A percentile compares a stretch with the other conserved stretches of the same genome.
Evolutionary conservation across 192 early-diverging fungal species (phyloP).

Genomic region (Coemansia sp.): DNA sequence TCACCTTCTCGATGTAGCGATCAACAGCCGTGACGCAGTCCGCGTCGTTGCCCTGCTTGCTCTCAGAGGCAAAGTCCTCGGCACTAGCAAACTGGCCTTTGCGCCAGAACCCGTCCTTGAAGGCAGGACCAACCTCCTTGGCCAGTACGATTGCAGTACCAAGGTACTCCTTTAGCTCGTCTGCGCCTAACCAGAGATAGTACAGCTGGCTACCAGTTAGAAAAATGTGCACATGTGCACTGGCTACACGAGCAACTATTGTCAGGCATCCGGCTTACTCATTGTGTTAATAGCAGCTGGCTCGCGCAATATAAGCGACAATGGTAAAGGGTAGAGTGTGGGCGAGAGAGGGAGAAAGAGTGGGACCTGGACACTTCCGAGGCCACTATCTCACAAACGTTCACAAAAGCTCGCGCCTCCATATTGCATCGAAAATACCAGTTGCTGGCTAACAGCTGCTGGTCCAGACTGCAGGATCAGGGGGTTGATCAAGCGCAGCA

Average conservation of each 20-base stretch:
- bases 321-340: too few species aligned
- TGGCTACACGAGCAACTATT: not conserved
- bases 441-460: too few species aligned
- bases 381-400: too few species aligned
- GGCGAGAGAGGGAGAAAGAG: not conserved
- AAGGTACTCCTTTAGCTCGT: constrained; percentile 33
- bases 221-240: not conserved
- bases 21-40: constrained; percentile 80
- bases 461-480: too few species aligned
- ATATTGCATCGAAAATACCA: too few species aligned
- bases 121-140: constrained; percentile 40
- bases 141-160: constrained; percentile 23
- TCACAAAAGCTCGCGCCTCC: too few species aligned
- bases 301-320: too few species aligned
- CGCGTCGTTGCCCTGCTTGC: constrained; percentile 34
- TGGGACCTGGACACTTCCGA: too few species aligned
- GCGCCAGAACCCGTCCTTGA: constrained; percentile 51
- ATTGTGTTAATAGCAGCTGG: not conserved
- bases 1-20: constrained; percentile 70
- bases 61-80: constrained; percentile 29
- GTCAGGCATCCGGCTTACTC: not conserved
- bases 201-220: not conserved
- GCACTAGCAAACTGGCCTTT: constrained; percentile 29
- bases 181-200: not conserved
- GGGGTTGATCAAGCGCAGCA: too few species aligned